phyloP scores from a whole-genome alignment of 2,329 filamentous ascomycete species.

The Sporothrix inflata region DNA sequence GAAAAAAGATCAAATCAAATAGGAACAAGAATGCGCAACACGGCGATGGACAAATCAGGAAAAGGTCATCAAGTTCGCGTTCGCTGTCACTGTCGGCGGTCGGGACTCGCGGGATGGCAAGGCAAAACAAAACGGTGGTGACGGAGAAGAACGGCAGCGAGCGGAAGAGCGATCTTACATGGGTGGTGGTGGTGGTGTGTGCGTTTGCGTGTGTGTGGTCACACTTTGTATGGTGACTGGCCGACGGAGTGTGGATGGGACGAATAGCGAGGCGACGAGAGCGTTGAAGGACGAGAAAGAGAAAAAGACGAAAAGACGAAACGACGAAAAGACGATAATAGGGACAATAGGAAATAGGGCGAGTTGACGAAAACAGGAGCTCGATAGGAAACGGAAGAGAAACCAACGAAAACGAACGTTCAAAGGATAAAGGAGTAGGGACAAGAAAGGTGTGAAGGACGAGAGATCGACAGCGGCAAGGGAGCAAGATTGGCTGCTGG shows the following conservation, averaged over 20 bases:
- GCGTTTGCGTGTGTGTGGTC: slow-evolving; percentile 16
- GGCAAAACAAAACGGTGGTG: not conserved
- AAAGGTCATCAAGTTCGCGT: not conserved
- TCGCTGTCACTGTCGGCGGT: not conserved
- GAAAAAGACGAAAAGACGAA: not conserved
- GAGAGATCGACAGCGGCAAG: not conserved
- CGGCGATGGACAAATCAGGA: not conserved
- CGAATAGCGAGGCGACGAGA: not conserved
- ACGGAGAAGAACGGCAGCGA: not conserved
- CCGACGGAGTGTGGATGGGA: not conserved
- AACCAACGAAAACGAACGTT: not conserved
- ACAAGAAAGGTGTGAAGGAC: not conserved
- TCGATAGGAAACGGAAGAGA: not conserved
- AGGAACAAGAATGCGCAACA: too few species aligned
- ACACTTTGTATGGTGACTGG: slow-evolving; percentile 10
- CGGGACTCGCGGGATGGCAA: not conserved
- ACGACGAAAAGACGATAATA: not conserved
- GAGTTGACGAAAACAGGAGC: not conserved
- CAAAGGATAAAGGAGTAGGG: not conserved
- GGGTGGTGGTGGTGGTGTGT: not conserved
- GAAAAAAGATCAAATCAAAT: not conserved
- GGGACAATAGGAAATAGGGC: not conserved
- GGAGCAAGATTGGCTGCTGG: not conserved
- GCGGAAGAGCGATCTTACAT: slow-evolving; percentile 7
- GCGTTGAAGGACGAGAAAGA: not conserved